Evolutionary conservation across 2,329 filamentous ascomycete genomes (phyloP).

Genomic region (Aspergillus sp.): DNA sequence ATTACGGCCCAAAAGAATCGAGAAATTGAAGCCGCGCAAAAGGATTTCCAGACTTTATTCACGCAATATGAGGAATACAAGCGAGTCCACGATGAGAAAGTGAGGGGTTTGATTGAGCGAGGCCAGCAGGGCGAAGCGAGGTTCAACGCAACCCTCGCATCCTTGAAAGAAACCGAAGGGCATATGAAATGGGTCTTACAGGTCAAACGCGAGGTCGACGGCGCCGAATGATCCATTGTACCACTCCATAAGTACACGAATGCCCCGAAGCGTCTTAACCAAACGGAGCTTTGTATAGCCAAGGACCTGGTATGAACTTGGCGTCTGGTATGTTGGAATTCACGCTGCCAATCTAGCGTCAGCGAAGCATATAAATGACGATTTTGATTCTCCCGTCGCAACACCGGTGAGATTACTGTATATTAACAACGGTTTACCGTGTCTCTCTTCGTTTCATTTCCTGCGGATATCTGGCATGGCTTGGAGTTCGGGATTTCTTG

Average conservation of each 20-base stretch:
- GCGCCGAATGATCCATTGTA: slow-evolving; percentile 21
- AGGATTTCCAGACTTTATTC: slow-evolving; percentile 41
- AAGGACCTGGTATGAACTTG: background rate
- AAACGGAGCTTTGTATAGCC: background rate
- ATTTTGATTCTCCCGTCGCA: background rate
- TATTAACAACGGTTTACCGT: slow-evolving; percentile 1
- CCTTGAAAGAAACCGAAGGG: slow-evolving; percentile 42
- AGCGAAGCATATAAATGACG: background rate
- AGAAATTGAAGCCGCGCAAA: slow-evolving; percentile 41
- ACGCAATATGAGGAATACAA: slow-evolving; percentile 45
- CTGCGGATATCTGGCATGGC: slow-evolving; percentile 13
- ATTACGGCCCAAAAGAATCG: slow-evolving; percentile 48
- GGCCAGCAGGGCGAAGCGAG: slow-evolving; percentile 29
- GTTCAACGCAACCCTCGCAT: slow-evolving; percentile 39
- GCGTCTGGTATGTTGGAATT: background rate
- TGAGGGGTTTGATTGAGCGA: slow-evolving; percentile 34
- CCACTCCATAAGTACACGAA: background rate
- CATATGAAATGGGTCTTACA: slow-evolving; percentile 52
- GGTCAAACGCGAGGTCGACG: slow-evolving; percentile 36
- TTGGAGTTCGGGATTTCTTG: slow-evolving; percentile 26
- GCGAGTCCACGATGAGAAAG: slow-evolving; percentile 39
- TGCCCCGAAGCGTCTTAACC: background rate
- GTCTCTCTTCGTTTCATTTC: slow-evolving; percentile 3
- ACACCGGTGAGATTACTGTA: background rate
- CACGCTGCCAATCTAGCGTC: background rate